Percentiles rank a stretch among this genome's conserved stretches.
Conservation (phyloP, 2,329 filamentous ascomycete species). For the Cordyceps cateniannulata region DNA sequence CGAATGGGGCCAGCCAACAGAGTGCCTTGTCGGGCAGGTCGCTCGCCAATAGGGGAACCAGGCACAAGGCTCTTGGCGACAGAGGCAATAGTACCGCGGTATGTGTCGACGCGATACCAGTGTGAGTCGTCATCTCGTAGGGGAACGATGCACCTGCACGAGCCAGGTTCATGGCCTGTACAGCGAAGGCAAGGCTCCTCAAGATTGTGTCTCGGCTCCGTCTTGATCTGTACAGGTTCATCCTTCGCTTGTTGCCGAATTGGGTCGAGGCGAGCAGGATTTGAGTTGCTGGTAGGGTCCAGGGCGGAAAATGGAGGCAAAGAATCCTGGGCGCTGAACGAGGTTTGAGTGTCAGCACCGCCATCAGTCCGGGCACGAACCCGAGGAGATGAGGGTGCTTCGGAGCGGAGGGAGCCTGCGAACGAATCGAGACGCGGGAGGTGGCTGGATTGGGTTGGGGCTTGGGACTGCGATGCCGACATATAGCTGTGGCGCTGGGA, state of each 20-base stretch:
- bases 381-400: background rate
- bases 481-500: background rate
- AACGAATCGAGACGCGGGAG: background rate
- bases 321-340: background rate
- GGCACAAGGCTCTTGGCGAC: slow-evolving; percentile 8
- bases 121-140: slow-evolving; percentile 8
- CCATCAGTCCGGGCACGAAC: background rate
- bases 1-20: background rate
- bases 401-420: background rate
- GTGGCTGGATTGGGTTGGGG: background rate
- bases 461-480: background rate
- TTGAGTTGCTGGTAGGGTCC: background rate
- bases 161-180: background rate
- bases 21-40: background rate
- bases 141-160: slow-evolving; percentile 2
- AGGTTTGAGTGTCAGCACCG: background rate
- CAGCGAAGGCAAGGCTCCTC: slow-evolving; percentile 4
- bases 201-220: background rate
- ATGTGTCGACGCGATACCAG: slow-evolving; percentile 7
- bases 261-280: background rate
- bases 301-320: slow-evolving; percentile 4
- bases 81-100: slow-evolving; percentile 8
- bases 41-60: slow-evolving; percentile 1
- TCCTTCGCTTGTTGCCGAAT: background rate
- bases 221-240: background rate